A percentile compares a stretch with the other conserved stretches of the same genome.
phyloP scores from a whole-genome alignment of 805 yeast genomes.

The Wickerhamomyces subpelliculosus region DNA sequence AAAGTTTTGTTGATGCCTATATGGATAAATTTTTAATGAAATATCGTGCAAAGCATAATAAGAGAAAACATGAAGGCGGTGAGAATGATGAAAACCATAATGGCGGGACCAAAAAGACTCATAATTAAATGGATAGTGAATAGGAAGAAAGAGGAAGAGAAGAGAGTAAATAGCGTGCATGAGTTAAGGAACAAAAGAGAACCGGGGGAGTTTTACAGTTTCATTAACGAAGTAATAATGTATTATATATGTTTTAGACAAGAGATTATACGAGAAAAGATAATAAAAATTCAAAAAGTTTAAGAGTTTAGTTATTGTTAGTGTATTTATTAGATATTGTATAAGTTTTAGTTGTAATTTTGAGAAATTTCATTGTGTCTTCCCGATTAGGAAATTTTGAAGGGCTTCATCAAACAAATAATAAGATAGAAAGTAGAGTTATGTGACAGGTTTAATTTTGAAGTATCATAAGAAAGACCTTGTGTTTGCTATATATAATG shows the following conservation, averaged over 20 bases:
- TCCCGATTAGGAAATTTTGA: conserved; percentile 12
- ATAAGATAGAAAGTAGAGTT: background rate
- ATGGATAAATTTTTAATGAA: conserved; percentile 60
- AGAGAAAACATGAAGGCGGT: conserved; percentile 6
- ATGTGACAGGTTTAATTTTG: no score
- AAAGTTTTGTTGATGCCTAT: conserved; percentile 51
- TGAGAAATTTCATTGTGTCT: conserved; percentile 9
- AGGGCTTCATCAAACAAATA: background rate
- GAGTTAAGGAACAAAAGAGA: background rate
- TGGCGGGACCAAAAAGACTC: background rate
- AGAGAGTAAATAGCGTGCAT: background rate
- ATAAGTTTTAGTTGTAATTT: background rate
- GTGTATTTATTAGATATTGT: no score
- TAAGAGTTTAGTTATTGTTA: no score
- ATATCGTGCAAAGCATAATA: conserved; percentile 28
- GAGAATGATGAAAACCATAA: conserved; percentile 2
- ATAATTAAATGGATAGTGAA: background rate
- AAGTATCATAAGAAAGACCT: no score
- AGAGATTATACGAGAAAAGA: no score
- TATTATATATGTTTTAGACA: no score
- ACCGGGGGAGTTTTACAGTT: no score
- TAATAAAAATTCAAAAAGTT: no score
- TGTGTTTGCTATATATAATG: no score
- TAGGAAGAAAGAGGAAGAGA: no score
- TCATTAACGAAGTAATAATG: no score